Evolutionary conservation across 257 asterid genomes (phyloP), one percentile per base, ranked within the genome.

Genomic region (Gardenia jasminoides): DNA sequence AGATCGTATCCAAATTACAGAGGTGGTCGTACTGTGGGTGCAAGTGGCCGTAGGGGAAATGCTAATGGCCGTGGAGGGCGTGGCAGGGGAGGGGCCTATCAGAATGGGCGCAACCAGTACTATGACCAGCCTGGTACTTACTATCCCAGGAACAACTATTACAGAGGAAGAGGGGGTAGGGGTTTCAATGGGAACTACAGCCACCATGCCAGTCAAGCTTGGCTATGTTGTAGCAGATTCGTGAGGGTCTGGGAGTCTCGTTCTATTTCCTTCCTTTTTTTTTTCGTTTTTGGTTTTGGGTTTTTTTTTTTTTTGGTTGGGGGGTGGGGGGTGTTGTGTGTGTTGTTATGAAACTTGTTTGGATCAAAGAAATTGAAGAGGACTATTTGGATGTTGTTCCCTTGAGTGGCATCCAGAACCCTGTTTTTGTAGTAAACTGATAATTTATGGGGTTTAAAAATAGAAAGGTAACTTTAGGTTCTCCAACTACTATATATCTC

Each of bases 141-240:
- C 79, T 76, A 88, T 73, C 90, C 82, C 19, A 83, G 96, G 83
- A 85, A 80, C 86, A 83, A 81, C 73, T 78, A 84, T 83, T 83
- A 85, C 75, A 84, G 97, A 77, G 94, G 97, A 15, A 90, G 96
- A 74, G 85, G 96, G 81, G 96, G 96, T 79, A 83, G 86, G 82
- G 85, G 85, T 61, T 69, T 46, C 47, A 81, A 87, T 1, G 95
- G 91, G 33, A 84, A 82, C 76, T 80, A 84, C 71, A 80, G 71
- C 69, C 72, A 89, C 78, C 80, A 81, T 22, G 87, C 84, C 48
- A 89, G 74, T 56, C 84, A 80, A 69, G 82, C 74, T 17, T 17
- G 85, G 85, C 17, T 80, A 83, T 50, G 91, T 83, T 3, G 80
- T 82, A 68, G 87, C 82, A 43, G 91, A 91, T 64, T 86, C 90